These are phyloP conservation scores for Podospora appendiculata DNA, from an alignment of 495 filamentous ascomycete species.

Conservation along the genomic window DNA sequence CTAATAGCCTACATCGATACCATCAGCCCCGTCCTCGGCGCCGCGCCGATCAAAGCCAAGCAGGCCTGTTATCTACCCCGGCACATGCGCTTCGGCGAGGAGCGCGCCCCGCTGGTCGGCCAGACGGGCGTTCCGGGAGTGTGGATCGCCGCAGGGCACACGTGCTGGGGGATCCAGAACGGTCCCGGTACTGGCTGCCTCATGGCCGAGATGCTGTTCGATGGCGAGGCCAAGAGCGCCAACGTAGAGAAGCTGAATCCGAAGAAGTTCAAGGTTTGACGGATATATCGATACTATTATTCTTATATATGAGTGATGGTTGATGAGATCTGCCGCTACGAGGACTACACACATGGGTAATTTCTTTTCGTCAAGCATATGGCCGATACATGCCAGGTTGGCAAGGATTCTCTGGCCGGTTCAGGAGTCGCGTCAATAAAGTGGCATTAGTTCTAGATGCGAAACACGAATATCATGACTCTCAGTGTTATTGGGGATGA, in stretches of 20 bases:
- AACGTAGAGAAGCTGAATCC: conserved; percentile 66
- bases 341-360: too few species aligned
- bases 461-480: too few species aligned
- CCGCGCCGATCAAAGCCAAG: conserved; percentile 68
- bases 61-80: conserved; percentile 96
- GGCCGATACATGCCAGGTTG: too few species aligned
- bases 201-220: conserved; percentile 79
- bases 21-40: conserved; percentile 67
- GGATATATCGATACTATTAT: background rate
- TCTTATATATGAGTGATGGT: too few species aligned
- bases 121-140: conserved; percentile 66
- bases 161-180: conserved; percentile 98
- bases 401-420: too few species aligned
- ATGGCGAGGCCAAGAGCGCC: conserved; percentile 70
- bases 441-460: too few species aligned
- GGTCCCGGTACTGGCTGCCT: conserved; percentile 84
- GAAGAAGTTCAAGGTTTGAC: conserved; percentile 40
- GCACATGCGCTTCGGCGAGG: conserved; percentile 47
- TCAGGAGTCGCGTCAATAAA: too few species aligned
- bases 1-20: conserved; percentile 73
- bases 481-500: too few species aligned
- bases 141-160: conserved; percentile 83
- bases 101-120: conserved; percentile 67
- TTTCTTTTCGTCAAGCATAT: too few species aligned
- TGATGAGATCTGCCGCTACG: too few species aligned